Evolutionary conservation across 768 basidiomycete genomes (phyloP), one percentile per base, ranked within the genome.

Genomic region (Dictyophora rubrovolvata): DNA sequence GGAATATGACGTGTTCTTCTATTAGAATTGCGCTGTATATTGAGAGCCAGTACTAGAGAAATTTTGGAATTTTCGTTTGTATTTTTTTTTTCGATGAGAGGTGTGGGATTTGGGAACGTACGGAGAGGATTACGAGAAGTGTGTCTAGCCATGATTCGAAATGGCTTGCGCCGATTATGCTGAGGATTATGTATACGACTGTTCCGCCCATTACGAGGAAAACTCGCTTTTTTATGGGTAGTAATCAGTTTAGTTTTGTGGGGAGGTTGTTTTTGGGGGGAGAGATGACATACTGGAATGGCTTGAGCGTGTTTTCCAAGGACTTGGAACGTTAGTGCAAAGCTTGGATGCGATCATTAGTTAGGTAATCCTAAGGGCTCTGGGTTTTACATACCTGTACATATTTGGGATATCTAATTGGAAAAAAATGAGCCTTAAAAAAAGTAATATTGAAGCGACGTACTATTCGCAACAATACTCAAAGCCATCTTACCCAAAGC

Each of bases 1-100:
- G 72, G 76, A 81, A 79, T 65, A 79, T 70, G 62, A 76, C 74
- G 69, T 81, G 78, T 67, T 80, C 79, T 63, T 75, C 72, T 18
- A 77, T 65, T 36, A 80, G 70, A 63, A 80, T 73, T 42, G 69
- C 68, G 61, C 70, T 69, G 71, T 75, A 79, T 65, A 79, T 78
- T 17, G 75, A 72, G 52, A 79, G 74, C 79, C 79, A 81, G 71
- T 81, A 79, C 21, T 64, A 60, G 23, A 22, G 11, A n/a, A 42
- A 48, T 28, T 7, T n/a, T n/a, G n/a, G n/a, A n/a, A n/a, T n/a
- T 3, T 28, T 28, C 28, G 7, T 28, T 28, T 28, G 7, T n/a
- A 28, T 7, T 28, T 28, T 28, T 28, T 28, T 28, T 28, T 28
- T 28, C 4, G 7, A 28, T 28, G 17, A 56, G 3, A 16, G 21